Evolutionary conservation across 192 early-diverging fungal genomes (phyloP).

Genomic region (Obelidium mucronatum): DNA sequence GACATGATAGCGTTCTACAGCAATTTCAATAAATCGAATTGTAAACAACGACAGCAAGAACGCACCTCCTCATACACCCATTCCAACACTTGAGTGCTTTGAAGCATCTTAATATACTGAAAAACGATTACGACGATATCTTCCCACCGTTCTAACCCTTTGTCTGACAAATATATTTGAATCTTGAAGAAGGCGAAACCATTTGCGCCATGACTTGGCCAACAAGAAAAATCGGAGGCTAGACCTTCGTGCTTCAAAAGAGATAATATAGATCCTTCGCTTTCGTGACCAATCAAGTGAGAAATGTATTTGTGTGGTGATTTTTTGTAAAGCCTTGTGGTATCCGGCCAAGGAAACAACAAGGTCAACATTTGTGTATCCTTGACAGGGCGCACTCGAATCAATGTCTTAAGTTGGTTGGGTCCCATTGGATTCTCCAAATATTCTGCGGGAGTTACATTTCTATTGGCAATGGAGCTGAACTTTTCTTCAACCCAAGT

Average conservation of each 20-base stretch:
- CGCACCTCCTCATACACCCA: slow-evolving; percentile 84
- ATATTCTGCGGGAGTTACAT: slow-evolving; percentile 69
- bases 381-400: slow-evolving; percentile 66
- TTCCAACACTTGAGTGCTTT: slow-evolving; percentile 66
- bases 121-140: slow-evolving; percentile 83
- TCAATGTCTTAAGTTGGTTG: slow-evolving; percentile 73
- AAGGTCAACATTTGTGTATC: slow-evolving; percentile 79
- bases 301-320: slow-evolving; percentile 80
- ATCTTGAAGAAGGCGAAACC: slow-evolving; percentile 87
- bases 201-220: slow-evolving; percentile 65
- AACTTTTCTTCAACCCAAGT: slow-evolving; percentile 86
- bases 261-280: slow-evolving; percentile 83
- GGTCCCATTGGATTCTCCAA: slow-evolving; percentile 75
- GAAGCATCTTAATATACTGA: slow-evolving; percentile 87
- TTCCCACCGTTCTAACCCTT: slow-evolving; percentile 76
- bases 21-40: not conserved
- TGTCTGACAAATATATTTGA: slow-evolving; percentile 81
- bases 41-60: not conserved
- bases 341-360: slow-evolving; percentile 87
- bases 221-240: slow-evolving; percentile 78
- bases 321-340: slow-evolving; percentile 54
- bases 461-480: slow-evolving; percentile 77
- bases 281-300: slow-evolving; percentile 94
- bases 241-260: slow-evolving; percentile 87
- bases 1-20: slow-evolving; percentile 45